These are phyloP conservation scores for Styphnolobium japonicum DNA, from an alignment of 306 rosid genomes.

Conservation along the genomic window DNA sequence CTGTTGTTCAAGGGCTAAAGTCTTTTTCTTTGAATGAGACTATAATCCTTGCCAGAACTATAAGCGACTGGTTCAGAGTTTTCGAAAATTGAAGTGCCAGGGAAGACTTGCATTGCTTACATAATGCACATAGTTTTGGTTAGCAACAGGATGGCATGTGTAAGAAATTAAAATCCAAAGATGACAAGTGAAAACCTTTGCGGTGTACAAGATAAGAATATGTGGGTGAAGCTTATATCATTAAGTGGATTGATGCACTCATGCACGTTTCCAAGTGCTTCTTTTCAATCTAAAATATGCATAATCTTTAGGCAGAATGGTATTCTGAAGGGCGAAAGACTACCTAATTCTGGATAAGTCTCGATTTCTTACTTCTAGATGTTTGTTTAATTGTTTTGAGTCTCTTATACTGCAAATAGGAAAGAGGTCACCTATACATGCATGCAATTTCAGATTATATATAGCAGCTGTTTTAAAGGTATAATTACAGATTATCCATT, in stretches of 20 bases:
- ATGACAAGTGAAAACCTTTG: neutral
- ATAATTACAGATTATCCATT: too few relatives aligned
- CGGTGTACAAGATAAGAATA: neutral
- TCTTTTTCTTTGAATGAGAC: conserved; percentile 67
- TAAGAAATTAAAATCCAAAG: neutral
- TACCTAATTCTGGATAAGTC: neutral
- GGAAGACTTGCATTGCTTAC: neutral
- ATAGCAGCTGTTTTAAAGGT: neutral
- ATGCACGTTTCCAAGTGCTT: neutral
- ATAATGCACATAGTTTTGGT: neutral
- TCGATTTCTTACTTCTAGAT: neutral
- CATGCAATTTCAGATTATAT: neutral
- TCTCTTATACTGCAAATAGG: neutral
- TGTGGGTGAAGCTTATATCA: neutral
- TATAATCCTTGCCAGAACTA: conserved; percentile 56
- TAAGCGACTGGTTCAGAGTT: conserved; percentile 67
- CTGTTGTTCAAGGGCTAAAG: conserved; percentile 76
- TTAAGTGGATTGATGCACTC: neutral
- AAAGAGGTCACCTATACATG: neutral
- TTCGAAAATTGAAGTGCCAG: conserved; percentile 46
- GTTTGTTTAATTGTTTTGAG: too few relatives aligned
- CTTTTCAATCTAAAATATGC: neutral
- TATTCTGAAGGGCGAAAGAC: neutral
- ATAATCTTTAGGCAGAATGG: neutral
- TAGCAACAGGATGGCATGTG: neutral